Conservation (phyloP, 164 flowering plant species). For the Chimonanthus salicifolius region DNA sequence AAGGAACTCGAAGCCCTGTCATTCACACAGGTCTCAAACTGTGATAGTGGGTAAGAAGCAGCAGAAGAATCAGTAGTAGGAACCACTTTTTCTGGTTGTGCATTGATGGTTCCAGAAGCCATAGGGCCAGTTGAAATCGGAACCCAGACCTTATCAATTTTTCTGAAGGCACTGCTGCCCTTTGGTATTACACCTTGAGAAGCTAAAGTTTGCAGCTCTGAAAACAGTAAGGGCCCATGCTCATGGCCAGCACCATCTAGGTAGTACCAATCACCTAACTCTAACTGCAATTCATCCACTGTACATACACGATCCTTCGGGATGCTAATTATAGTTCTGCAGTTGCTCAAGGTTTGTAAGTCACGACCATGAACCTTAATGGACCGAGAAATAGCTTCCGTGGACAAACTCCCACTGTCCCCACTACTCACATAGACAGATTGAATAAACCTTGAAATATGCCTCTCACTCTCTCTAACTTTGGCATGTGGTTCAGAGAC, state of each 20-base stretch:
- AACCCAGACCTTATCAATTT: conserved; percentile 82
- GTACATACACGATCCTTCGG: conserved; percentile 70
- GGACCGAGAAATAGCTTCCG: conserved; percentile 39
- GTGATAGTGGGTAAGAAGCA: conserved; percentile 15
- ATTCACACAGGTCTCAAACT: conserved; percentile 12
- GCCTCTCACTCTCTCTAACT: conserved; percentile 53
- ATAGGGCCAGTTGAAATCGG: conserved; percentile 44
- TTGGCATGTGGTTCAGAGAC: conserved; percentile 59
- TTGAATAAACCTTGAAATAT: conserved; percentile 46
- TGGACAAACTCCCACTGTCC: conserved; percentile 47
- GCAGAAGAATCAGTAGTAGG: conserved; percentile 23
- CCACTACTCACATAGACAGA: conserved; percentile 27
- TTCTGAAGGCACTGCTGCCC: conserved; percentile 76
- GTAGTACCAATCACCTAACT: conserved; percentile 91
- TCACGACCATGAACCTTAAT: conserved; percentile 34
- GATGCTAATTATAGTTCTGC: conserved; percentile 27
- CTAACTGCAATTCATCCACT: conserved; percentile 61
- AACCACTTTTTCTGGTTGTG: conserved; percentile 20
- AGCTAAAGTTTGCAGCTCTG: conserved; percentile 55
- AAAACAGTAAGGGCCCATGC: conserved; percentile 65
- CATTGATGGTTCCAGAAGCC: conserved; percentile 25
- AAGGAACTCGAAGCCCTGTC: conserved; percentile 30
- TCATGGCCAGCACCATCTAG: conserved; percentile 94
- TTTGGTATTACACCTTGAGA: conserved; percentile 59
- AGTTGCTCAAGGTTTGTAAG: conserved; percentile 25